Evolutionary conservation across 768 basidiomycete species (phyloP).

Genomic region (Phylloporus sp.): DNA sequence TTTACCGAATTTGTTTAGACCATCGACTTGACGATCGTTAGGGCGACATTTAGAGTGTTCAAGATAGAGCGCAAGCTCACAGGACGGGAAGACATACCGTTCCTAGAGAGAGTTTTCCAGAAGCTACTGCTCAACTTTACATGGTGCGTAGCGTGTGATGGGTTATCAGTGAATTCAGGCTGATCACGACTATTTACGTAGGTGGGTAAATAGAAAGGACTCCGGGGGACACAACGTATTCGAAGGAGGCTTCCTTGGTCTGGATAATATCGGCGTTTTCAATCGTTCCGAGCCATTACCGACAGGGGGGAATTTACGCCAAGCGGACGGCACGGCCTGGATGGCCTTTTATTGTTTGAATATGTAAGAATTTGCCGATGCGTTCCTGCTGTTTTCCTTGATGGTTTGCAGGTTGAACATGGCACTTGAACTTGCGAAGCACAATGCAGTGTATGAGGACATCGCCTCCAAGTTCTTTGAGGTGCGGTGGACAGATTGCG

Average conservation of each 20-base stretch:
- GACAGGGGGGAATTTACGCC: slow-evolving; percentile 89
- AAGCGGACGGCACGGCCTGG: slow-evolving; percentile 99
- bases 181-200: slow-evolving; percentile 23
- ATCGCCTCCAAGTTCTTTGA: slow-evolving; percentile 99
- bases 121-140: slow-evolving; percentile 96
- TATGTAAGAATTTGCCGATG: slow-evolving; percentile 54
- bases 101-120: slow-evolving; percentile 98
- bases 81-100: slow-evolving; percentile 84
- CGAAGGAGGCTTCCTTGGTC: slow-evolving; percentile 95
- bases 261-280: slow-evolving; percentile 98
- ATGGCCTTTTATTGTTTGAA: slow-evolving; percentile 99
- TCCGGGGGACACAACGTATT: slow-evolving; percentile 93
- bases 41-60: slow-evolving; percentile 97
- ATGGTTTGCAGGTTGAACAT: slow-evolving; percentile 75
- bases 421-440: slow-evolving; percentile 95
- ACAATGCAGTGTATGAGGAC: slow-evolving; percentile 96
- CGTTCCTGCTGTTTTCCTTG: background rate
- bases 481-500: slow-evolving; percentile 33
- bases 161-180: too few species aligned
- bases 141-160: slow-evolving; percentile 49
- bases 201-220: slow-evolving; percentile 99
- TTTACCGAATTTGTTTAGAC: background rate
- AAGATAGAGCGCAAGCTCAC: slow-evolving; percentile 97
- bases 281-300: slow-evolving; percentile 97
- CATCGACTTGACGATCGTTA: slow-evolving; percentile 23